Percentiles rank a stretch among this genome's conserved stretches.
phyloP scores from a whole-genome alignment of 2,329 filamentous ascomycete genomes.

The Eutypa lata region DNA sequence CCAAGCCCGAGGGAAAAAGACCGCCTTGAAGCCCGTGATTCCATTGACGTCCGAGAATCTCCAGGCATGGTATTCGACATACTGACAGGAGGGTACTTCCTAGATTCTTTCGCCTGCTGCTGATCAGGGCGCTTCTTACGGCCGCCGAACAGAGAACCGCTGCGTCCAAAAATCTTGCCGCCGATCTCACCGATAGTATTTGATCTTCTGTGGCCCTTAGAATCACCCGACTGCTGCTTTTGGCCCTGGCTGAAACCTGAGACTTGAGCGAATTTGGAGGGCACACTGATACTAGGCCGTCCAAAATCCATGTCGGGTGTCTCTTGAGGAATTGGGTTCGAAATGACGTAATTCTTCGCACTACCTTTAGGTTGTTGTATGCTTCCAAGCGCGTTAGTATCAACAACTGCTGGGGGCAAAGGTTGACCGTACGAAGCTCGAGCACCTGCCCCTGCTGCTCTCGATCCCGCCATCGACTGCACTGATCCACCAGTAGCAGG shows the following conservation, averaged over 20 bases:
- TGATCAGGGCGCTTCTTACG: conserved; percentile 31
- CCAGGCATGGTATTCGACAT: conserved; percentile 72
- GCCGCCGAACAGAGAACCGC: conserved; percentile 75
- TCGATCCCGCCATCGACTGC: conserved; percentile 60
- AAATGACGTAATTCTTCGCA: conserved; percentile 69
- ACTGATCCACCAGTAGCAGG: conserved; percentile 85
- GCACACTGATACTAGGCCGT: conserved; percentile 59
- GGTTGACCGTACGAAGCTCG: conserved; percentile 85
- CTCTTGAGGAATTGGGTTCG: conserved; percentile 60
- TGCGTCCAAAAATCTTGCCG: conserved; percentile 81
- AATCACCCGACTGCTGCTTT: conserved; percentile 34
- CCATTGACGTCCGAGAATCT: conserved; percentile 62
- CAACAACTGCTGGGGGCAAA: conserved; percentile 78
- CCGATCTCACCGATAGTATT: conserved; percentile 78
- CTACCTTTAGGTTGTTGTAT: conserved; percentile 75
- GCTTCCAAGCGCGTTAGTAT: conserved; percentile 83
- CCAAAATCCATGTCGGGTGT: conserved; percentile 48
- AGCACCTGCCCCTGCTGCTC: conserved; percentile 49
- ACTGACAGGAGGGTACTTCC: conserved; percentile 84
- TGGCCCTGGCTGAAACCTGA: conserved; percentile 57
- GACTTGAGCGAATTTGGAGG: conserved; percentile 55
- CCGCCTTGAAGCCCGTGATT: conserved; percentile 63
- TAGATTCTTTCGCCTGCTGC: conserved; percentile 54
- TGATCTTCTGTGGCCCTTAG: conserved; percentile 63
- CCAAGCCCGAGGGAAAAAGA: conserved; percentile 68